These are phyloP conservation scores for Zopfia rhizophila DNA, from an alignment of 2,329 filamentous ascomycete genomes.

Conservation along the genomic window DNA sequence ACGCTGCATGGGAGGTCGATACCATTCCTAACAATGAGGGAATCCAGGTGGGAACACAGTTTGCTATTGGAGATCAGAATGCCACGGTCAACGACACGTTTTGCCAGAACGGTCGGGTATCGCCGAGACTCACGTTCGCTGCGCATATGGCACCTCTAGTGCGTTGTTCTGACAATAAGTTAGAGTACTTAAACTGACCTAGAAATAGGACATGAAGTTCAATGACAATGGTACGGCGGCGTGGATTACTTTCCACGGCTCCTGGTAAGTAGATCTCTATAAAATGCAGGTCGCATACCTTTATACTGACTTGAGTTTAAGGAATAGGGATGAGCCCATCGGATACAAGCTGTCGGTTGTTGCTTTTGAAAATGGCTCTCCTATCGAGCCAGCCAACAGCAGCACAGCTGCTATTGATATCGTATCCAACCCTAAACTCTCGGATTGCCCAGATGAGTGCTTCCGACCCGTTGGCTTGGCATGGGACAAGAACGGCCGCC, in stretches of 20 bases:
- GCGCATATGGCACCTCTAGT: constrained; percentile 78
- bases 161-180: too few species aligned
- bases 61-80: constrained; percentile 59
- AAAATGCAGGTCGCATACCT: not conserved
- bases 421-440: constrained; percentile 65
- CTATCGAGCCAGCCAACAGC: constrained; percentile 57
- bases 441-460: constrained; percentile 65
- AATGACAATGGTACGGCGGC: constrained; percentile 66
- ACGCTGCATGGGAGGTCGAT: constrained; percentile 70
- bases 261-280: constrained; percentile 62
- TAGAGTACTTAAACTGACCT: too few species aligned
- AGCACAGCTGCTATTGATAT: constrained; percentile 63
- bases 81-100: constrained; percentile 59
- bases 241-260: constrained; percentile 77
- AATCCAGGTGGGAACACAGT: constrained; percentile 59
- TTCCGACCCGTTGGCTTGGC: constrained; percentile 72
- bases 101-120: constrained; percentile 53
- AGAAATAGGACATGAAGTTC: constrained; percentile 76
- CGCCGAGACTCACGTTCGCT: constrained; percentile 67
- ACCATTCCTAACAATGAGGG: constrained; percentile 59
- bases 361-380: constrained; percentile 59
- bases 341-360: constrained; percentile 64
- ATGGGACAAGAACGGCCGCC: constrained; percentile 60
- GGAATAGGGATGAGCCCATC: constrained; percentile 59
- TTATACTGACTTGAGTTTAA: constrained; percentile 22